Base-by-base conservation (phyloP, 768 basidiomycete genomes). In the Epithele typhae region DNA sequence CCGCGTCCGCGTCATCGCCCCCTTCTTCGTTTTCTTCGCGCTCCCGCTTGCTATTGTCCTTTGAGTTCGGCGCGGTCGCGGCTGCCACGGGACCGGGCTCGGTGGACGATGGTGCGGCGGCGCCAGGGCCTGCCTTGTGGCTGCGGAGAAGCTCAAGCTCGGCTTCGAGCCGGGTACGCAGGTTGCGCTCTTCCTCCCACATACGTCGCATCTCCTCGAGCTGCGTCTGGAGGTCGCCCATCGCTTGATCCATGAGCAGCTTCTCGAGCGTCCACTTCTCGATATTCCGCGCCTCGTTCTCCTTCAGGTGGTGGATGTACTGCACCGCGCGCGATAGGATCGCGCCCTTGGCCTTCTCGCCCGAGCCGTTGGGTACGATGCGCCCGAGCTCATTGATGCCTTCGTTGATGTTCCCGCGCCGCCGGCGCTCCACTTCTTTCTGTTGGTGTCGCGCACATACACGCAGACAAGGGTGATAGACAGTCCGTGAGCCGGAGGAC, bases 381-480 rank as follows among this genome's bases (percentile, higher is more conserved):
- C 84, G 79, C 0, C 87, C 86, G 14, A 98, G 82, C 57, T 89
- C 87, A 59, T 88, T 92, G 70, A 99, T 96, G 0, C 94, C 94
- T 52, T 94, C 88, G 67, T 95, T 96, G 68, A 99, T 97, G 56
- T 92, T 92, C 15, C 93, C 93, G 38, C 95, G 77, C 43, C 95
- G 84, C 30, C 92, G 81, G 43, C 95, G 87, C 65, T 99, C 95
- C 11, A 98, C 93, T 70, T 97, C 93, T 90, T 97, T 97, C 94
- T 97, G 69, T 42, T 53, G 2, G 25, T 5, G 7, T n/a, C n/a
- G n/a, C n/a, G n/a, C n/a, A n/a, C n/a, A n/a, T n/a, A n/a, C n/a
- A n/a, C n/a, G n/a, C n/a, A n/a, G n/a, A n/a, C n/a, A n/a, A n/a
- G n/a, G n/a, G n/a, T n/a, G n/a, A n/a, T n/a, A 1, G 30, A 19